Evolutionary conservation across 176 grass and related monocot genomes (phyloP), one percentile per base, ranked within the genome.

Genomic region (Oryza meridionalis): DNA sequence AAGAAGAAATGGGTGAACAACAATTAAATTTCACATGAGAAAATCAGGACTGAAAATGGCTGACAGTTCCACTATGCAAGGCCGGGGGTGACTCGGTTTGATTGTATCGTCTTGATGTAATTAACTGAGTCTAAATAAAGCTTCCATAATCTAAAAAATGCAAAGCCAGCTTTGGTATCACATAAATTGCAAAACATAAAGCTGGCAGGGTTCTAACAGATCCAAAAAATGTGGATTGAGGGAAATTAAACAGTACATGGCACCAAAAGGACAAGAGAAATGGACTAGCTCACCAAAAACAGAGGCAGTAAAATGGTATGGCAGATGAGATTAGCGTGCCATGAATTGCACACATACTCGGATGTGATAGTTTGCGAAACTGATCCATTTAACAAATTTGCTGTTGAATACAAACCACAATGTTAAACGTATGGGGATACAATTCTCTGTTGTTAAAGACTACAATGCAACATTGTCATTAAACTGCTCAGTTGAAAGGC

Each of bases 101-200:
- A n/a, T n/a, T n/a, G n/a, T n/a, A n/a, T n/a, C n/a, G n/a, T n/a
- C n/a, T n/a, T n/a, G n/a, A n/a, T n/a, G n/a, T n/a, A n/a, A n/a
- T n/a, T n/a, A n/a, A n/a, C n/a, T n/a, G n/a, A n/a, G n/a, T n/a
- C n/a, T n/a, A n/a, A n/a, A n/a, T n/a, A n/a, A n/a, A n/a, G n/a
- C n/a, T n/a, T n/a, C n/a, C n/a, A n/a, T n/a, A n/a, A n/a, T n/a
- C n/a, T n/a, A n/a, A n/a, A n/a, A n/a, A n/a, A 47, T 73, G 67
- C 82, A 75, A 61, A 63, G 27, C 11, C 64, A 84, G 12, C 64
- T 77, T 65, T 50, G 6, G 69, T 66, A 55, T 84, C 62, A 84
- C 72, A 83, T 74, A 12, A 46, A 51, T 61, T 4, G 9, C 59
- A 29, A 49, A 47, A 65, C 17, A 61, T 73, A 65, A 67, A 77